A percentile compares a stretch with the other conserved stretches of the same genome.
Evolutionary conservation across 768 basidiomycete genomes (phyloP).

Genomic region (Cytidiella melzeri): DNA sequence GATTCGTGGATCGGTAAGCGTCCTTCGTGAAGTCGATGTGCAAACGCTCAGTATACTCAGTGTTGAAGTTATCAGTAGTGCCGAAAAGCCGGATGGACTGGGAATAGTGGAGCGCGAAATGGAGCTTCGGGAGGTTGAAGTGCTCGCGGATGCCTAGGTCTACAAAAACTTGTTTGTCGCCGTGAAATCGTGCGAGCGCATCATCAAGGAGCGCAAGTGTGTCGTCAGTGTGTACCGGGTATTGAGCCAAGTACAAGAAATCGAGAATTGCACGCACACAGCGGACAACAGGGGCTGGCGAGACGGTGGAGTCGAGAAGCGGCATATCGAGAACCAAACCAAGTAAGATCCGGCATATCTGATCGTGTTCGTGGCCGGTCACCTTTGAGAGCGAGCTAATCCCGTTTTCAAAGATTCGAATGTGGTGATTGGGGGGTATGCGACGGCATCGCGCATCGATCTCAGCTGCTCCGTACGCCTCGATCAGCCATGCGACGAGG

Average conservation of each 20-base stretch:
- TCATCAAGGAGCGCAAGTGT: conserved; percentile 14
- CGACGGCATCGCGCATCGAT: conserved; percentile 30
- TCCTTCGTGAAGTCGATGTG: conserved; percentile 39
- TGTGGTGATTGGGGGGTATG: conserved; percentile 30
- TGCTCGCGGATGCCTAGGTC: conserved; percentile 15
- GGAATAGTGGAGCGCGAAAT: conserved; percentile 17
- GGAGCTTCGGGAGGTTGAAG: conserved; percentile 21
- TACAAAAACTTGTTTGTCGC: conserved; percentile 18
- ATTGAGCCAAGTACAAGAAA: conserved; percentile 23
- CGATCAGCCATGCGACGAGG: conserved; percentile 26
- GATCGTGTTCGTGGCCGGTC: conserved; percentile 30
- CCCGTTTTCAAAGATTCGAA: conserved; percentile 30
- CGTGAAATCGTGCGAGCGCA: conserved; percentile 15
- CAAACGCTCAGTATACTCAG: conserved; percentile 32
- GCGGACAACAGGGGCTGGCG: no score
- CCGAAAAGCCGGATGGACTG: conserved; percentile 27
- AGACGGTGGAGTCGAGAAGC: no score
- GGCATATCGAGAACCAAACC: conserved; percentile 15
- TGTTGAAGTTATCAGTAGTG: conserved; percentile 34
- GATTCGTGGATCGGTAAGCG: conserved; percentile 26
- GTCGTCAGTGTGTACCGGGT: conserved; percentile 9
- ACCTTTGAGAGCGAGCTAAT: conserved; percentile 27
- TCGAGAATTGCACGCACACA: conserved; percentile 18
- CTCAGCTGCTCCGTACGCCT: conserved; percentile 23
- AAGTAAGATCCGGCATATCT: conserved; percentile 21